These are phyloP conservation scores for Amauroascus verrucosus DNA, from an alignment of 2,329 filamentous ascomycete species.

Conservation along the genomic window DNA sequence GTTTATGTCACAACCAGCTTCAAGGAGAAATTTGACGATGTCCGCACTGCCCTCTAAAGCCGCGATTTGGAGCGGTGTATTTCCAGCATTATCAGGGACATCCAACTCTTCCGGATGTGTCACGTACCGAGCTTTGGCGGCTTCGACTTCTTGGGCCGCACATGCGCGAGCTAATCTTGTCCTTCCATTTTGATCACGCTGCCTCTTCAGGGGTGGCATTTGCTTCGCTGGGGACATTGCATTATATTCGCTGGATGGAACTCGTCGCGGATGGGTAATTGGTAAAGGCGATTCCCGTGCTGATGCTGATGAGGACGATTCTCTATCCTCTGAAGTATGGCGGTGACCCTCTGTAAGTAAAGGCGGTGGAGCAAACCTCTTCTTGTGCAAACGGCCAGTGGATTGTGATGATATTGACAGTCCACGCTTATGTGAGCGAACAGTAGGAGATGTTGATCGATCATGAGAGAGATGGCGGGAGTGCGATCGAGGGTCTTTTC, in stretches of 20 bases:
- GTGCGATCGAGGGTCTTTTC: slow-evolving; percentile 9
- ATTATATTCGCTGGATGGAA: slow-evolving; percentile 32
- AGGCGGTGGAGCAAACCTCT: slow-evolving; percentile 32
- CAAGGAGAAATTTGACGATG: slow-evolving; percentile 77
- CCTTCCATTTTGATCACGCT: slow-evolving; percentile 83
- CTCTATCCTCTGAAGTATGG: slow-evolving; percentile 38
- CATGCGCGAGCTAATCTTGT: slow-evolving; percentile 85
- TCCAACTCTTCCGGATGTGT: slow-evolving; percentile 83
- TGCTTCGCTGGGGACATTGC: slow-evolving; percentile 59
- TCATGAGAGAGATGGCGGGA: slow-evolving; percentile 25
- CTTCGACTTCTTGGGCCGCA: slow-evolving; percentile 70
- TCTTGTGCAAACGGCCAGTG: slow-evolving; percentile 17
- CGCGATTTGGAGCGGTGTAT: slow-evolving; percentile 88
- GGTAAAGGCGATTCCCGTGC: slow-evolving; percentile 36
- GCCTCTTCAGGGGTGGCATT: slow-evolving; percentile 60
- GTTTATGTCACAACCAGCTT: slow-evolving; percentile 74
- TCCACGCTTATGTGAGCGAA: slow-evolving; percentile 29
- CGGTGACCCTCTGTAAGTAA: slow-evolving; percentile 33
- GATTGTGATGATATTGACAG: slow-evolving; percentile 26
- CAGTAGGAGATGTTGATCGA: slow-evolving; percentile 30
- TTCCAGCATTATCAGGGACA: slow-evolving; percentile 86
- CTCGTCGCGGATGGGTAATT: slow-evolving; percentile 35
- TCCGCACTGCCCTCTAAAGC: slow-evolving; percentile 75
- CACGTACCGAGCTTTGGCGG: slow-evolving; percentile 60
- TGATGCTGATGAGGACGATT: slow-evolving; percentile 38